Conservation (phyloP, 768 basidiomycete species). For the Amanita brunnescens region DNA sequence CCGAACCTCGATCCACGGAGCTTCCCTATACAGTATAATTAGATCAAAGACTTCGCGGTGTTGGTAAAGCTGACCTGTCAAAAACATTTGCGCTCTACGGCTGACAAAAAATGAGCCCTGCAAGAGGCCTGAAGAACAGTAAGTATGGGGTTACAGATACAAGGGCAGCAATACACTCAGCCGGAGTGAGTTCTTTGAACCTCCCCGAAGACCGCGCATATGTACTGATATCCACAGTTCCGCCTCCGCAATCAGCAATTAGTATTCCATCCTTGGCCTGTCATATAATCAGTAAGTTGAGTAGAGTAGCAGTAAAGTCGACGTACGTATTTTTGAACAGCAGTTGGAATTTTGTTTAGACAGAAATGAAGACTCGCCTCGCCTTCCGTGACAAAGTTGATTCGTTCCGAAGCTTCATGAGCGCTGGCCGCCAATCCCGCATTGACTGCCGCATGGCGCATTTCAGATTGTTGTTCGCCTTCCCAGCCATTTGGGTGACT, state of each 20-base stretch:
- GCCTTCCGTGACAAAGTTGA: conserved; percentile 48
- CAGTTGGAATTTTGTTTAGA: conserved; percentile 28
- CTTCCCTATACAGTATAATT: neutral
- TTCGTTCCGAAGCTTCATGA: conserved; percentile 24
- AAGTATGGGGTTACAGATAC: conserved; percentile 27
- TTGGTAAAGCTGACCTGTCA: neutral
- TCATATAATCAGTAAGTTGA: neutral
- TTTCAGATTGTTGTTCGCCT: conserved; percentile 38
- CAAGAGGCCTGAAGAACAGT: conserved; percentile 8
- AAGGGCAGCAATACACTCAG: conserved; percentile 1
- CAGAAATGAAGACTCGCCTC: conserved; percentile 51
- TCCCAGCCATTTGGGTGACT: conserved; percentile 54
- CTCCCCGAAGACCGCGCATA: neutral
- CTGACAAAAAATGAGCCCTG: conserved; percentile 7
- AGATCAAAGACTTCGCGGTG: neutral
- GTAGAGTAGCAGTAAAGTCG: neutral
- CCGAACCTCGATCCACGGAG: neutral
- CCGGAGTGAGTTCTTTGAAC: conserved; percentile 2
- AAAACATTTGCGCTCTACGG: neutral
- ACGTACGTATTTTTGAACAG: conserved; percentile 17
- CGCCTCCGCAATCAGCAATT: conserved; percentile 4
- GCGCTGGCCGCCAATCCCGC: conserved; percentile 32
- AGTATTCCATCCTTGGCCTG: neutral
- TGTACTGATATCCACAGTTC: conserved; percentile 6
- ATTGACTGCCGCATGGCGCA: conserved; percentile 36